Base-by-base conservation (phyloP, 2,329 filamentous ascomycete species). In the Lasiodiplodia citricola region DNA sequence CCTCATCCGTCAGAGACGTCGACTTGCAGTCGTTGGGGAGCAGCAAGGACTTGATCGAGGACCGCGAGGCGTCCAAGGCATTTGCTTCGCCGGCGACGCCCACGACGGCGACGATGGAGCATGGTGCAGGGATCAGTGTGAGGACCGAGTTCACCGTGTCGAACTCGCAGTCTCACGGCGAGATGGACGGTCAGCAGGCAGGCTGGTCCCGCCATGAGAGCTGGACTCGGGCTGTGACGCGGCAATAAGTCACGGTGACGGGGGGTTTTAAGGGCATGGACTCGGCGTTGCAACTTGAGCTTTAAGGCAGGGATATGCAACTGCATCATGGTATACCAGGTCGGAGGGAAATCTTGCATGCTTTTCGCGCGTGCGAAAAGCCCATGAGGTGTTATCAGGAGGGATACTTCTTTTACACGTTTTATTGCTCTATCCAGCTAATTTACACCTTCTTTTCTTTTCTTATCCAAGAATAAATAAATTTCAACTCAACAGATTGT, bases 31-130 rank as follows among this genome's bases (percentile, higher is more conserved):
- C 58, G 0, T 14, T 63, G 25, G 44, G 58, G 1, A 63, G 58
- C n/a, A 63, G 58, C 41, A 63, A 63, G 23, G 58, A 63, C 13
- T 35, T 63, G 41, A 63, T 63, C 25, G 25, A 35, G 6, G 58
- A 63, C 14, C 58, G 58, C 6, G 41, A 63, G 31, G 18, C 23
- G 6, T 62, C 57, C 23, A 62, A 50, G 18, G 38, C 25, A 6
- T 35, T 35, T n/a, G 25, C 44, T 2, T 16, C 25, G n/a, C n/a
- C 21, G 4, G 56, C 31, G 7, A n/a, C 44, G n/a, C 44, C 44
- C 6, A 14, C 44, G 4, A 13, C 38, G 16, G 38, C 37, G 37
- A 41, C 37, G 38, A 31, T 31, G 14, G 18, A 47, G 44, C 44
- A 50, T 1, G 47, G 44, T 11, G 28, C 18, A 8, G 58, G 58